Evolutionary conservation across 208 protist species (phyloP).

Genomic region (Leishmania gerbilli): DNA sequence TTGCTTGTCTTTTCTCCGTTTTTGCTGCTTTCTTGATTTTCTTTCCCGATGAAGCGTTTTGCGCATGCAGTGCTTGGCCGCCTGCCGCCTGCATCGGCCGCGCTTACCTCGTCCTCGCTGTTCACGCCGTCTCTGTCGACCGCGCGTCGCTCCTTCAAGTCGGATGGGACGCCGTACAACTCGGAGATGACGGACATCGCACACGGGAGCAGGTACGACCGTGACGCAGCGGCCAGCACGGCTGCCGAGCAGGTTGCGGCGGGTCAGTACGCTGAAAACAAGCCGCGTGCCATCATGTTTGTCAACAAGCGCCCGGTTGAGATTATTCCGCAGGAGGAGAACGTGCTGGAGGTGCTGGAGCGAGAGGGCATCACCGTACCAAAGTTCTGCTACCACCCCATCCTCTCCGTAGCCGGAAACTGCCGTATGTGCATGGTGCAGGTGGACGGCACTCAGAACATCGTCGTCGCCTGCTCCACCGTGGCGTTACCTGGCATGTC

Average conservation of each 20-base stretch:
- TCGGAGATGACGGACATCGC: constrained; percentile 54
- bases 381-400: constrained; percentile 93
- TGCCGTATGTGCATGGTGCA: constrained; percentile 99
- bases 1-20: neutral
- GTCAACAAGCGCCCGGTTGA: constrained; percentile 90
- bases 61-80: constrained; percentile 5
- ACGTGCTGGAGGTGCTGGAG: constrained; percentile 89
- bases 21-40: neutral
- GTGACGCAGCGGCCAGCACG: constrained; percentile 39
- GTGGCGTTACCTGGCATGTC: constrained; percentile 95
- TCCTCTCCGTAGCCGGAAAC: constrained; percentile 96
- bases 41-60: constrained; percentile 22
- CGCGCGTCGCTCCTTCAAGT: constrained; percentile 58
- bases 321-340: constrained; percentile 93
- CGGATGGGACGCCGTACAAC: constrained; percentile 76
- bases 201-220: constrained; percentile 68
- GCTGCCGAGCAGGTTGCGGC: constrained; percentile 72
- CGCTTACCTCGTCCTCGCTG: neutral
- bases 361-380: constrained; percentile 90
- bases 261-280: constrained; percentile 86
- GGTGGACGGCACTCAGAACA: constrained; percentile 95
- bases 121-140: constrained; percentile 11
- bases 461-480: constrained; percentile 96
- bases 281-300: constrained; percentile 92
- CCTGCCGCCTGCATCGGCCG: neutral